Base-by-base conservation (phyloP, 2,329 filamentous ascomycete species). In the Alternaria gansuensis region DNA sequence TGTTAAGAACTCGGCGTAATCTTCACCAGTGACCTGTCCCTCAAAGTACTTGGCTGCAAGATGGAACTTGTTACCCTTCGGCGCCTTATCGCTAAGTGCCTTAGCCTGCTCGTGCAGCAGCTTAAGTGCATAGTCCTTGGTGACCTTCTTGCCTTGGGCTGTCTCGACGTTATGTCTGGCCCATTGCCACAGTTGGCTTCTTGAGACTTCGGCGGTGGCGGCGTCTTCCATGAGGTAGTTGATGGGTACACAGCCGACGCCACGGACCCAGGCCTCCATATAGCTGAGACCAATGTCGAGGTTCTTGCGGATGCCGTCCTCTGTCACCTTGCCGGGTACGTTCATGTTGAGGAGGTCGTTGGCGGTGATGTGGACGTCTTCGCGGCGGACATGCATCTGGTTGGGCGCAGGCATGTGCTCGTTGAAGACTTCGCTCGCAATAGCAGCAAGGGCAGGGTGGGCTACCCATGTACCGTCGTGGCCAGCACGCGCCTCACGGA, bases 211-310 rank as follows among this genome's bases (percentile, higher is more conserved):
- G 49, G 95, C 95, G 1, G 95, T 99, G 24, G 95, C 95, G 17
- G 95, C 95, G 71, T 98, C 95, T 82, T 99, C 95, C 94, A 98
- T 98, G 55, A 98, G 85, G 78, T 90, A 96, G 84, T 98, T 97
- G 82, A 98, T 97, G 48, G 95, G 95, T 52, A 98, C 93, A 73
- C 95, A 99, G 57, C 95, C 95, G 23, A 98, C 86, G 33, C 94
- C 95, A 63, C 93, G 90, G 60, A 98, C 84, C 95, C 95, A 99
- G 62, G 92, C 95, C 82, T 99, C 95, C 94, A 98, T 99, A 82
- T 99, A 99, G 51, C 91, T 90, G 5, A 99, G 87, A 37, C 94
- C 95, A 67, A 99, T 98, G 82, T 93, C 94, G 66, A 99, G 84
- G 83, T 98, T 99, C 88, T 97, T 97, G 75, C 91, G 88, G 82